Conservation (phyloP, 2,329 filamentous ascomycete genomes). For the Cladosporium sp. region DNA sequence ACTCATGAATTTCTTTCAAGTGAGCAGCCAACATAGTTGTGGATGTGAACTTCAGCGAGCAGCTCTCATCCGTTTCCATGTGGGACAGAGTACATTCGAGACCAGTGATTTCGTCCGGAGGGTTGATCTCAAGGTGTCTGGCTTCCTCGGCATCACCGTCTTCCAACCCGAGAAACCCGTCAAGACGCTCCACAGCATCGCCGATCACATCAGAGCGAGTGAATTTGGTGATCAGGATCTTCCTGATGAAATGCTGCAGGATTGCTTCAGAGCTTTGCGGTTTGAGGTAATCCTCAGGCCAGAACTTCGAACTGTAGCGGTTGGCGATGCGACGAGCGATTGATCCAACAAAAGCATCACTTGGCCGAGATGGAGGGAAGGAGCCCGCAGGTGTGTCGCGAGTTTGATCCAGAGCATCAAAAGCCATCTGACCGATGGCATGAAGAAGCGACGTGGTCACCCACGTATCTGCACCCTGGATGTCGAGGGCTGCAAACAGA, state of each 20-base stretch:
- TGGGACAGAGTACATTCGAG: neutral
- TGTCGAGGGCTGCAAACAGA: neutral
- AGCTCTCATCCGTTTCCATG: neutral
- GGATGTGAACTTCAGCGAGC: neutral
- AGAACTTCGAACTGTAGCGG: neutral
- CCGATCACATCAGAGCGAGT: neutral
- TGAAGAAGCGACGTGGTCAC: neutral
- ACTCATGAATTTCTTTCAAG: neutral
- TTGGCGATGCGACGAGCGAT: neutral
- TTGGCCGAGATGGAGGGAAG: neutral
- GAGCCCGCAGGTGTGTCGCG: neutral
- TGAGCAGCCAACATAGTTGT: neutral
- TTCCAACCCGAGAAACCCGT: neutral
- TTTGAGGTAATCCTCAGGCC: neutral
- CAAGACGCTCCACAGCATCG: neutral
- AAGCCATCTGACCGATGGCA: neutral
- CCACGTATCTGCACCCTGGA: neutral
- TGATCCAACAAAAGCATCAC: neutral
- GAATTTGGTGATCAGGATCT: neutral
- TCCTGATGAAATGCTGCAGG: neutral
- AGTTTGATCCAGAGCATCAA: neutral
- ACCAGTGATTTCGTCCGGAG: neutral
- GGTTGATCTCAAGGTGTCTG: neutral
- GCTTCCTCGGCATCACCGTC: neutral
- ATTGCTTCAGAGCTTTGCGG: neutral